Percentiles rank a stretch among this genome's conserved stretches.
Evolutionary conservation across 1,284 basidiomycete species (phyloP).

Genomic region (Cutaneotrichosporon sp.): DNA sequence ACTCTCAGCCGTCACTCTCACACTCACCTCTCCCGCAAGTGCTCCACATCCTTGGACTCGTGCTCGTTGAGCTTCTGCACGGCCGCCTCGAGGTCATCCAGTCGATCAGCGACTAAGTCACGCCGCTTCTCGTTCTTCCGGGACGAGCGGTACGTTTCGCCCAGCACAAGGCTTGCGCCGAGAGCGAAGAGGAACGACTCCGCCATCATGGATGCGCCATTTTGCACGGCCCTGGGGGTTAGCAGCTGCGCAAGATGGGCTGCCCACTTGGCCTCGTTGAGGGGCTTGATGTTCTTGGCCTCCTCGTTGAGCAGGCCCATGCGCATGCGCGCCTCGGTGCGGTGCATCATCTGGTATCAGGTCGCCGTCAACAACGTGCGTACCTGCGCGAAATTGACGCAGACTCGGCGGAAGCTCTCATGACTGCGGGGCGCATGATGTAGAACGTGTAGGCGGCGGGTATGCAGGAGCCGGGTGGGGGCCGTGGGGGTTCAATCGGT

Average conservation of each 20-base stretch:
- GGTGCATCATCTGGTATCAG: conserved; percentile 62
- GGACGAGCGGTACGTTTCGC: conserved; percentile 75
- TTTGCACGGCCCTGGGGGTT: conserved; percentile 73
- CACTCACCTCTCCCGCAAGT: conserved; percentile 38
- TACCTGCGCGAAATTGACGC: conserved; percentile 73
- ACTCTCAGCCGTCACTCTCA: background rate
- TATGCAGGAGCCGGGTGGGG: background rate
- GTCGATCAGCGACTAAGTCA: conserved; percentile 70
- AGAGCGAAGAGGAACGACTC: conserved; percentile 84
- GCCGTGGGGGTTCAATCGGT: too few species aligned
- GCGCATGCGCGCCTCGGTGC: conserved; percentile 72
- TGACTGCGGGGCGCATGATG: conserved; percentile 60
- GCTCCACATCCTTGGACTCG: conserved; percentile 28
- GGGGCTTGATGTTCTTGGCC: conserved; percentile 71
- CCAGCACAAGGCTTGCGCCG: conserved; percentile 71
- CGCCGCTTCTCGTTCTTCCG: conserved; percentile 71
- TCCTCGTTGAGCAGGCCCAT: conserved; percentile 79
- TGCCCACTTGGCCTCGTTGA: conserved; percentile 75
- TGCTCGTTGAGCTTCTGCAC: conserved; percentile 52
- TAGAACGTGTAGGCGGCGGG: too few species aligned
- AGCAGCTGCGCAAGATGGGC: background rate
- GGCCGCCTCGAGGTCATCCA: conserved; percentile 58
- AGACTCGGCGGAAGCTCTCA: conserved; percentile 71
- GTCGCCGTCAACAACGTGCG: conserved; percentile 4
- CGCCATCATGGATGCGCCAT: conserved; percentile 79